A percentile compares a stretch with the other conserved stretches of the same genome.
phyloP scores from a whole-genome alignment of 768 basidiomycete species.

The Tulasnella calospora region DNA sequence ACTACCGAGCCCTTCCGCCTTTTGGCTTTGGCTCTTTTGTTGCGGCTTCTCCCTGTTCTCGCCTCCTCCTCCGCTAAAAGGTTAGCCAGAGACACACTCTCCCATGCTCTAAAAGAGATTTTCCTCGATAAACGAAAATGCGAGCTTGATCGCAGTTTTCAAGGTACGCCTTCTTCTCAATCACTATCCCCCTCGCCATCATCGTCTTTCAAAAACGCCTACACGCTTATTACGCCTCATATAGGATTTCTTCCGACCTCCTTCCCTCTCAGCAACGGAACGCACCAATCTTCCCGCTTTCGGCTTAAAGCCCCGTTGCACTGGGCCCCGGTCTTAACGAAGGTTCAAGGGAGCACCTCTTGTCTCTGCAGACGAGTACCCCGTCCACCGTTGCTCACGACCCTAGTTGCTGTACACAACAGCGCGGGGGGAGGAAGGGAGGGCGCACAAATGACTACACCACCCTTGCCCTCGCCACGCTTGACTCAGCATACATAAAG shows the following conservation, averaged over 20 bases:
- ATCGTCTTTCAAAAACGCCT: neutral
- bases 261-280: neutral
- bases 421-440: neutral
- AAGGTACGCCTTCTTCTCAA: neutral
- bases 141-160: neutral
- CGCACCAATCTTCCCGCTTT: neutral
- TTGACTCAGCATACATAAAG: neutral
- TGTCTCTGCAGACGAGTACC: neutral
- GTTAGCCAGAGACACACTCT: neutral
- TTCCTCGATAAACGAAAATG: neutral
- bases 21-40: neutral
- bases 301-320: neutral
- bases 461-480: neutral
- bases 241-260: neutral
- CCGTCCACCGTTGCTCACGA: neutral
- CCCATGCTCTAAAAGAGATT: neutral
- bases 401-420: conserved; percentile 4
- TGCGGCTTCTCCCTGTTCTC: neutral
- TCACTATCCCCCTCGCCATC: neutral
- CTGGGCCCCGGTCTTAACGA: conserved; percentile 6
- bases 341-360: neutral
- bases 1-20: neutral
- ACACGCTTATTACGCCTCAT: conserved; percentile 2
- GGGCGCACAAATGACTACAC: neutral
- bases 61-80: neutral